A percentile compares a stretch with the other conserved stretches of the same genome.
Evolutionary conservation across 768 basidiomycete species (phyloP).

Genomic region (Leccinum disarticulatum): DNA sequence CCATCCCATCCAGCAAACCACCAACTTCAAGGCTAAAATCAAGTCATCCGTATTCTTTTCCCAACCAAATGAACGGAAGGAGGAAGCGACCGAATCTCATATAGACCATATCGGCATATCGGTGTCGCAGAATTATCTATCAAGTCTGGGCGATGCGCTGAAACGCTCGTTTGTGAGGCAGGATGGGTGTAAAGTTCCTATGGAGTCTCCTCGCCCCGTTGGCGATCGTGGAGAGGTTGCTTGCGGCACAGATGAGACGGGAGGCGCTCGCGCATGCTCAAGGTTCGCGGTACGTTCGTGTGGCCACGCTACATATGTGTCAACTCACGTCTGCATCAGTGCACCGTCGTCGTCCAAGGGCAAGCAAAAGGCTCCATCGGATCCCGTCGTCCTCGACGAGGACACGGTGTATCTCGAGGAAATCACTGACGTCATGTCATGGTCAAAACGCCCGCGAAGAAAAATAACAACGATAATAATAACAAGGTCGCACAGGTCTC

Average conservation of each 20-base stretch:
- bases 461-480: conserved; percentile 9
- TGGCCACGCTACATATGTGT: background rate
- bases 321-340: background rate
- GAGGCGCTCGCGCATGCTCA: conserved; percentile 75
- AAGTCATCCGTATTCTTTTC: conserved; percentile 6
- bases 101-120: background rate
- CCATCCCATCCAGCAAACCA: too few species aligned
- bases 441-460: conserved; percentile 50
- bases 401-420: conserved; percentile 90
- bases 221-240: conserved; percentile 78
- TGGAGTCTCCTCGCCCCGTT: too few species aligned
- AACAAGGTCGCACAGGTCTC: conserved; percentile 27
- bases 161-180: too few species aligned
- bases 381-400: conserved; percentile 59
- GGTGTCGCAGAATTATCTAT: conserved; percentile 1
- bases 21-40: background rate
- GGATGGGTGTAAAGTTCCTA: too few species aligned
- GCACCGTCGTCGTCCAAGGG: conserved; percentile 35
- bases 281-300: conserved; percentile 28
- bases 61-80: conserved; percentile 33
- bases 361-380: conserved; percentile 46
- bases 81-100: conserved; percentile 7
- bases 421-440: conserved; percentile 46
- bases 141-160: conserved; percentile 4
- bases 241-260: conserved; percentile 90